Conservation (phyloP, 2,329 filamentous ascomycete genomes). For the Aureobasidium sp. region DNA sequence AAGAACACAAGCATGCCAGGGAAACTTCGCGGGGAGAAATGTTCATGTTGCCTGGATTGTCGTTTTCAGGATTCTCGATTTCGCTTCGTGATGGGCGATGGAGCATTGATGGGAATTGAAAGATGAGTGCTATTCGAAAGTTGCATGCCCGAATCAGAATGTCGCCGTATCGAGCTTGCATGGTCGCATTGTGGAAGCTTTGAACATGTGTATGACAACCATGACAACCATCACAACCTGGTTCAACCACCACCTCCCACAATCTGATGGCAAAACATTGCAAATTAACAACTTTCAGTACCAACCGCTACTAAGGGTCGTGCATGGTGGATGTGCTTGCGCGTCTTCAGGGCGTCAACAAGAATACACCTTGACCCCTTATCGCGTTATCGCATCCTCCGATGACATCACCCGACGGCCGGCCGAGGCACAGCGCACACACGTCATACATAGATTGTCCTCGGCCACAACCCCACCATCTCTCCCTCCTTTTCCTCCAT, state of each 20-base stretch:
- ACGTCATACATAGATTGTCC: conserved; percentile 9
- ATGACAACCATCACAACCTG: no score
- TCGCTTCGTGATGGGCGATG: neutral
- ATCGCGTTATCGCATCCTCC: conserved; percentile 1
- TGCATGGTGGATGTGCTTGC: neutral
- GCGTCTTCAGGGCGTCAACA: neutral
- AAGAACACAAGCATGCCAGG: neutral
- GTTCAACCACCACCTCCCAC: no score
- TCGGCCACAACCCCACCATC: neutral
- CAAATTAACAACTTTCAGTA: no score
- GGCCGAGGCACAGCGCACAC: no score
- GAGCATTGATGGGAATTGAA: neutral
- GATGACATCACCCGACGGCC: neutral
- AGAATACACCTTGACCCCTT: neutral
- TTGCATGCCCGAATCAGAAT: no score
- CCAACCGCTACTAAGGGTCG: no score
- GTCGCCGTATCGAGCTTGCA: neutral
- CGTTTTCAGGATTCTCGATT: neutral
- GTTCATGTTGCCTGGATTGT: conserved; percentile 12
- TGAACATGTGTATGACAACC: no score
- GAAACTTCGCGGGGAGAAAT: neutral
- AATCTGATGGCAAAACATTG: no score
- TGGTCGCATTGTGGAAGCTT: no score
- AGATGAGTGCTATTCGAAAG: no score
- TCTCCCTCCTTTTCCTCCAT: conserved; percentile 3